phyloP scores from a whole-genome alignment of 177 flowering plant genomes.

The Vitis hybrid region DNA sequence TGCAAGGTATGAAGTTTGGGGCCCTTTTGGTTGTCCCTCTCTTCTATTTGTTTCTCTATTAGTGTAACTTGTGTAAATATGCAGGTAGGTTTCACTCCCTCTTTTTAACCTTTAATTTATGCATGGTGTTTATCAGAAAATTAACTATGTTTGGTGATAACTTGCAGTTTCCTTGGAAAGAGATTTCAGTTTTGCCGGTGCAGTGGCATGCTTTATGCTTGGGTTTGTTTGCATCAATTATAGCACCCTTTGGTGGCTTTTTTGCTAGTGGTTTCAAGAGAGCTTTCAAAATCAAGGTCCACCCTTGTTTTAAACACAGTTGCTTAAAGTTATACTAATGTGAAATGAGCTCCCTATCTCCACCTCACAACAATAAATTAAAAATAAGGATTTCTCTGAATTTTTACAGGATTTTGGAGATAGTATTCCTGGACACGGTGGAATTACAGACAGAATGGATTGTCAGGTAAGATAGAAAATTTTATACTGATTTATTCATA shows the following conservation, averaged over 20 bases:
- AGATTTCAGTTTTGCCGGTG: constrained; percentile 67
- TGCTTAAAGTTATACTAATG: too few relatives aligned
- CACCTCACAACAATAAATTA: too few relatives aligned
- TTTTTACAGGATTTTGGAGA: constrained; percentile 80
- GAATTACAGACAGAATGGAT: constrained; percentile 97
- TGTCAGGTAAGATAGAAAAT: constrained; percentile 64
- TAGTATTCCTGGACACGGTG: constrained; percentile 99
- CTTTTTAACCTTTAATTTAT: too few relatives aligned
- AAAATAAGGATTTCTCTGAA: too few relatives aligned
- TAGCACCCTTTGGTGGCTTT: constrained; percentile 99
- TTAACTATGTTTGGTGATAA: background rate
- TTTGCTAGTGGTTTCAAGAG: constrained; percentile 98
- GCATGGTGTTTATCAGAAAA: background rate
- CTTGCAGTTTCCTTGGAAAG: constrained; percentile 84
- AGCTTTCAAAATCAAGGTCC: constrained; percentile 94
- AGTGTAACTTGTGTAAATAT: too few relatives aligned
- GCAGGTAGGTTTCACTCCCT: too few relatives aligned
- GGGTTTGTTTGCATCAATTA: constrained; percentile 90
- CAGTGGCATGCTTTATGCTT: constrained; percentile 90
- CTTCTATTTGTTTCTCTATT: too few relatives aligned
- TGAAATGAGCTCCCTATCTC: too few relatives aligned
- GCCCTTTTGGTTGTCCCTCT: too few relatives aligned
- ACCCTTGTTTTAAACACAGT: background rate
- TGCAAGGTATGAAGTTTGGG: too few relatives aligned
- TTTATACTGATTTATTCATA: too few relatives aligned